Base-by-base conservation (phyloP, 1,284 basidiomycete genomes). In the Phlebopus sp. region DNA sequence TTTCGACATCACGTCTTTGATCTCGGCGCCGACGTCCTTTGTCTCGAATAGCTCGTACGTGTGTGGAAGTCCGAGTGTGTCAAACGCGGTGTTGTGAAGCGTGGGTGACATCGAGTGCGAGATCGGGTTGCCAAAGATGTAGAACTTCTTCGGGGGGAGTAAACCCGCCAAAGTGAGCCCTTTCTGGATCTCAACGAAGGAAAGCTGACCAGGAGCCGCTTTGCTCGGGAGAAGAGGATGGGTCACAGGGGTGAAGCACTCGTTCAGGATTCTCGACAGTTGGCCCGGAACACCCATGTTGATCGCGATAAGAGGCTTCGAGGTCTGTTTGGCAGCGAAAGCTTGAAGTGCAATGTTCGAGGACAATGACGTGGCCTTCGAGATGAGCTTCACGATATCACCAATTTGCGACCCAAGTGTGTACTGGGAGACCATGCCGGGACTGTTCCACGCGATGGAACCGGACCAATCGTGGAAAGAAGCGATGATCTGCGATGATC, bases 401-500 rank as follows among this genome's bases (percentile, higher is more conserved):
- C 94, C 94, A 39, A 85, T 75, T 50, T 73, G 69, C 30, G 75
- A 70, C 5, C 88, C 89, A 29, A 79, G 58, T 30, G 75, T 75
- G 64, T 90, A 90, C 61, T 86, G 88, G 50, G 81, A 78, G 57
- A 81, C 78, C 37, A 90, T 83, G 21, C 77, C 67, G 3, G 78
- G 66, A 10, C 85, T 77, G 54, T 84, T 77, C 96, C 96, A 99
- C 54, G 81, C 81, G 72, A 97, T 78, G 17, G 76, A 73, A 2
- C 96, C 95, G 34, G 81, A 84, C 85, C 89, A 93, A 63, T 99
- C 94, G 65, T 98, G 95, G 83, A 86, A 96, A 9, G 93, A 97
- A 0, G 92, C 90, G 50, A 99, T 86, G 59, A 98, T 82, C 58
- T 87, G 77, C 0, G 90, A 86, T 36, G 75, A 64, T 0, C 91